Evolutionary conservation across 257 asterid genomes (phyloP).

Genomic region (Capsicum rhomboideum): DNA sequence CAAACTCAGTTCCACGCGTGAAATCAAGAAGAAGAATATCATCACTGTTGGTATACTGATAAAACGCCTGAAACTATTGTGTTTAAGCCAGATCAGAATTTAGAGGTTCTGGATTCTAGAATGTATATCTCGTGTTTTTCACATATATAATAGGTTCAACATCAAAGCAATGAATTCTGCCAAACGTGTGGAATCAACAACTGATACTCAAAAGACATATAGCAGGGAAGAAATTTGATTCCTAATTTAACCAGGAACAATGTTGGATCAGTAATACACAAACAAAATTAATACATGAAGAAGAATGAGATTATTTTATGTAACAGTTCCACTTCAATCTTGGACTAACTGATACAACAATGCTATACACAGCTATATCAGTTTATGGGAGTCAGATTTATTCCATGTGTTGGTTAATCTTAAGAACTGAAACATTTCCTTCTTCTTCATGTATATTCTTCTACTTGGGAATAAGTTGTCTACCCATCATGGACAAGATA

Average conservation of each 20-base stretch:
- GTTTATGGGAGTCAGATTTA: not conserved
- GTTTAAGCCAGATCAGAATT: not conserved
- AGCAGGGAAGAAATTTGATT: not conserved
- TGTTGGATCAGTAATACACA: not conserved
- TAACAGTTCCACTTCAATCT: not conserved
- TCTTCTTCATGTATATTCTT: slow-evolving; percentile 3
- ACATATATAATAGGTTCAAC: too few relatives aligned
- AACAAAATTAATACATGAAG: not conserved
- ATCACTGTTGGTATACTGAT: not conserved
- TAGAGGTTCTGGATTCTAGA: not conserved
- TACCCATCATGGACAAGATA: slow-evolving; percentile 17
- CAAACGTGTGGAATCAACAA: not conserved
- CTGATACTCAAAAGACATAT: not conserved
- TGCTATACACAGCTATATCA: not conserved
- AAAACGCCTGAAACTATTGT: too few relatives aligned
- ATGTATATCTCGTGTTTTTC: not conserved
- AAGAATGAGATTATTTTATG: not conserved
- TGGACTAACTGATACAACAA: not conserved
- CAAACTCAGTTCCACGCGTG: not conserved
- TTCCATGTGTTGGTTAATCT: not conserved
- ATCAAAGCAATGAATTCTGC: not conserved
- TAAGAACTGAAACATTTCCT: not conserved
- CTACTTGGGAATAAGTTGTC: not conserved
- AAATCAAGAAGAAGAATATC: too few relatives aligned
- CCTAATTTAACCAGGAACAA: not conserved